Conservation (phyloP, 306 rosid genomes). For the Medicago truncatula region DNA sequence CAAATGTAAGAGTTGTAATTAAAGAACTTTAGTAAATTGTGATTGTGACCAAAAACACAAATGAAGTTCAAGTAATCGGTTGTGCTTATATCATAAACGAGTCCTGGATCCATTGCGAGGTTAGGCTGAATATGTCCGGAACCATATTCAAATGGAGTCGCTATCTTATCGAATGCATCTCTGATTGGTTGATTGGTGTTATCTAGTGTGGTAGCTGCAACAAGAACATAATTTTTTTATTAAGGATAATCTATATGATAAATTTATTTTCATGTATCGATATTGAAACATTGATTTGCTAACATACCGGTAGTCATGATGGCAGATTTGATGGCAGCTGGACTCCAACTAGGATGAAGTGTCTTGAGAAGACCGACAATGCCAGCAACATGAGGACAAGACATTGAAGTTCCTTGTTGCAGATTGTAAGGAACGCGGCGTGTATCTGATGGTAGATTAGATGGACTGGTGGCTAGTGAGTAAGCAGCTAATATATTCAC, state of each 20-base stretch:
- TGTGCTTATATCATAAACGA: slow-evolving; percentile 53
- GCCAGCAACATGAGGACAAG: slow-evolving; percentile 74
- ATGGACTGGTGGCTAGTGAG: slow-evolving; percentile 42
- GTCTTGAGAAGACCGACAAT: slow-evolving; percentile 68
- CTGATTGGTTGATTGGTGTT: slow-evolving; percentile 41
- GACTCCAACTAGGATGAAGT: slow-evolving; percentile 66
- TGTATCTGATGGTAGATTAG: slow-evolving; percentile 33
- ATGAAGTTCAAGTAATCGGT: slow-evolving; percentile 67
- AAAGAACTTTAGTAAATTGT: slow-evolving; percentile 23
- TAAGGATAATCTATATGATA: neutral
- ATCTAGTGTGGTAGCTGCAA: slow-evolving; percentile 55
- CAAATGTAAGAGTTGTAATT: slow-evolving; percentile 39
- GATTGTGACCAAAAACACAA: slow-evolving; percentile 59
- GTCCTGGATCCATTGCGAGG: slow-evolving; percentile 69
- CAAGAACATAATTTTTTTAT: neutral
- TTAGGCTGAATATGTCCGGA: slow-evolving; percentile 67
- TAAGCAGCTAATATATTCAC: slow-evolving; percentile 63
- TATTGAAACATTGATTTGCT: neutral
- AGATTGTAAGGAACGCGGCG: slow-evolving; percentile 50
- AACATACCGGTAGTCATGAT: slow-evolving; percentile 69
- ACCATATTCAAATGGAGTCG: slow-evolving; percentile 70
- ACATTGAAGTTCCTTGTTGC: slow-evolving; percentile 66
- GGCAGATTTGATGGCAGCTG: slow-evolving; percentile 70
- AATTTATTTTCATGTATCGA: neutral
- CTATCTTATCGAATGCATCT: slow-evolving; percentile 36